Conservation (phyloP, 163 green algal species). For the Chlorella variabilis region DNA sequence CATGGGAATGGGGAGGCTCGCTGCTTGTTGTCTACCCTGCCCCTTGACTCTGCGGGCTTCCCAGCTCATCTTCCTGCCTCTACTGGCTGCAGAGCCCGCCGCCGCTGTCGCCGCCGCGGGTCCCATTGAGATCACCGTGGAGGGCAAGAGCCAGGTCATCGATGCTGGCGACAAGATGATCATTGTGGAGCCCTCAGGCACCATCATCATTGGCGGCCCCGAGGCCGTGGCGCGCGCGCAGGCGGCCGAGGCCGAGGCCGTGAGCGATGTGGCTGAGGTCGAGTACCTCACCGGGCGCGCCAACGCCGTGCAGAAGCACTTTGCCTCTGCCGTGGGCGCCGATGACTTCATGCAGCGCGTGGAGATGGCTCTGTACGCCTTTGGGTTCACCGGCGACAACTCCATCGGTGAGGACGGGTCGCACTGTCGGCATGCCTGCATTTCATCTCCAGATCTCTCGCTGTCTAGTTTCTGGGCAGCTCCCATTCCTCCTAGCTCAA, state of each 20-base stretch:
- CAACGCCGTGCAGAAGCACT: constrained; percentile 55
- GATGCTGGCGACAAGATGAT: constrained; percentile 1
- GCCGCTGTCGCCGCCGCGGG: not conserved
- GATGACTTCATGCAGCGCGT: constrained; percentile 70
- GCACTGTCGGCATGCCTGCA: not conserved
- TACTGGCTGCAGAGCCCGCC: not conserved
- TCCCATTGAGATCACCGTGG: not conserved
- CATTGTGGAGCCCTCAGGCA: constrained; percentile 9
- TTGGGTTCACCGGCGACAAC: constrained; percentile 86
- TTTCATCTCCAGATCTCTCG: too few relatives aligned
- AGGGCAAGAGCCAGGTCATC: not conserved
- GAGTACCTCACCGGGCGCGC: constrained; percentile 23
- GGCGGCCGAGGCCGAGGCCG: not conserved
- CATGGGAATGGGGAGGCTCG: too few relatives aligned
- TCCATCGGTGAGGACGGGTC: constrained; percentile 64
- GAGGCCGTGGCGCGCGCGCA: not conserved
- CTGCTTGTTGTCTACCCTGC: not conserved
- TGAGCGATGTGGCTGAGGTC: not conserved
- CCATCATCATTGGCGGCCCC: constrained; percentile 19
- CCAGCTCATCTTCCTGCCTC: not conserved
- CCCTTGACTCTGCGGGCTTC: too few relatives aligned
- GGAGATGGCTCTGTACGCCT: constrained; percentile 67
- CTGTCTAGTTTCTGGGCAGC: not conserved
- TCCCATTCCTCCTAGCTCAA: too few relatives aligned
- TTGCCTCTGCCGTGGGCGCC: constrained; percentile 69